phyloP scores from a whole-genome alignment of 176 grass and related monocot genomes.

The Oryza longistaminata region DNA sequence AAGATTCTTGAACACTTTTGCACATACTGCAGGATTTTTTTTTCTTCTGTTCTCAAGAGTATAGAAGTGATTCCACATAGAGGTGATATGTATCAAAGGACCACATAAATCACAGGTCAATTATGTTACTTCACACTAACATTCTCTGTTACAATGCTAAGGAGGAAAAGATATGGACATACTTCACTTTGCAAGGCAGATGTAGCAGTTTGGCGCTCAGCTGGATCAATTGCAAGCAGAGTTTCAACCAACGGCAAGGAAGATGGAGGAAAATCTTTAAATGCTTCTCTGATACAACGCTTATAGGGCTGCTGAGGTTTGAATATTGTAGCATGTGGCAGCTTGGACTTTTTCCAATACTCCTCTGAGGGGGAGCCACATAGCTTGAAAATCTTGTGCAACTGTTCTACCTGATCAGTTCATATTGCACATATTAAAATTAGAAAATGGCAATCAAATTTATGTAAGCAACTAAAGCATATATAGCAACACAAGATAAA shows the following conservation, averaged over 20 bases:
- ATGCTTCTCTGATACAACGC: conserved; percentile 58
- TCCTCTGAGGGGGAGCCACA: conserved; percentile 66
- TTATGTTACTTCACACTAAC: background rate
- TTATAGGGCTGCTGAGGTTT: conserved; percentile 64
- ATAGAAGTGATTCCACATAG: background rate
- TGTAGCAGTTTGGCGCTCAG: conserved; percentile 56
- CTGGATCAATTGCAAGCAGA: conserved; percentile 60
- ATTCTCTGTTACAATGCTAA: background rate
- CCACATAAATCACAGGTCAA: background rate
- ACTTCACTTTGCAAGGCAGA: conserved; percentile 62
- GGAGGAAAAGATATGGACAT: conserved; percentile 20
- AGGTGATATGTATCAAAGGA: background rate
- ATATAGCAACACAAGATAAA: conserved; percentile 7
- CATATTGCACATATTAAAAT: conserved; percentile 26
- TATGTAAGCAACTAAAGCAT: conserved; percentile 5
- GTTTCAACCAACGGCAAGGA: conserved; percentile 60
- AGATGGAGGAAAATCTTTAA: conserved; percentile 57
- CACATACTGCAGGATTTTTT: background rate
- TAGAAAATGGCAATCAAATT: conserved; percentile 19
- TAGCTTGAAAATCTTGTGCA: conserved; percentile 73
- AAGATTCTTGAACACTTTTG: background rate
- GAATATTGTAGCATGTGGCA: conserved; percentile 61
- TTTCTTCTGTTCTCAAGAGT: background rate
- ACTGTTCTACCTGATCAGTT: conserved; percentile 57
- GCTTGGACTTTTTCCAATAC: conserved; percentile 70